Percentiles rank a stretch among this genome's conserved stretches.
Conservation (phyloP, 208 protist species). For the Acanthamoeba sp. region DNA sequence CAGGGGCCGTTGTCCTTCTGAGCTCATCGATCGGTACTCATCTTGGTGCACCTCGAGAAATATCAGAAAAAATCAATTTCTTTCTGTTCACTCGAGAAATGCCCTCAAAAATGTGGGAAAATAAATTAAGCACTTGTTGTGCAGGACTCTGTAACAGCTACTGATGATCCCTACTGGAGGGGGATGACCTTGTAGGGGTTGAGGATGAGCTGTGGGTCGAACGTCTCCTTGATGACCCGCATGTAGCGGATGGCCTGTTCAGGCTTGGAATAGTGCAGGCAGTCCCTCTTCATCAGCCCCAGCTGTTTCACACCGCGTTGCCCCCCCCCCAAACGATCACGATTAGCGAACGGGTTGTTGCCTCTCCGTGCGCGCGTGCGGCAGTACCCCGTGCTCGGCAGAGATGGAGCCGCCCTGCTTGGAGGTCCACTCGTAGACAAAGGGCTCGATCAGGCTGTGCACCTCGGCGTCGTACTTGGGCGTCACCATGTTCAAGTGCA, state of each 20-base stretch:
- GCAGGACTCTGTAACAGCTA: no score
- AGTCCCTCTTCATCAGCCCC: conserved; percentile 93
- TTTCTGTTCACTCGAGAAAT: no score
- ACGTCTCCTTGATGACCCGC: conserved; percentile 92
- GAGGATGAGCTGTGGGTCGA: conserved; percentile 97
- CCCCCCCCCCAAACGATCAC: conserved; percentile 71
- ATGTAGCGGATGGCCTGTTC: conserved; percentile 92
- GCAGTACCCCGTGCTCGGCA: conserved; percentile 96
- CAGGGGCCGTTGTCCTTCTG: no score
- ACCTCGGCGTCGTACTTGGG: conserved; percentile 79
- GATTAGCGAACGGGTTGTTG: neutral
- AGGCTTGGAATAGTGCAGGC: conserved; percentile 92
- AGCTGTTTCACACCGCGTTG: conserved; percentile 77
- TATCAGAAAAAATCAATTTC: no score
- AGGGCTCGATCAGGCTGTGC: conserved; percentile 89
- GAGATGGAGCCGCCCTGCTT: conserved; percentile 92
- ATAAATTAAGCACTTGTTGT: no score
- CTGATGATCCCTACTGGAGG: no score
- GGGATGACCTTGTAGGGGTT: conserved; percentile 95
- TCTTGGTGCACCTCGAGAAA: no score
- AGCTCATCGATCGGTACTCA: no score
- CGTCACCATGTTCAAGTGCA: conserved; percentile 95
- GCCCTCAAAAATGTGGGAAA: no score
- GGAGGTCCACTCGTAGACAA: conserved; percentile 90
- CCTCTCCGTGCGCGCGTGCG: no score